Evolutionary conservation across 116 monocot genomes (phyloP).

Genomic region (Phalaenopsis hybrid): DNA sequence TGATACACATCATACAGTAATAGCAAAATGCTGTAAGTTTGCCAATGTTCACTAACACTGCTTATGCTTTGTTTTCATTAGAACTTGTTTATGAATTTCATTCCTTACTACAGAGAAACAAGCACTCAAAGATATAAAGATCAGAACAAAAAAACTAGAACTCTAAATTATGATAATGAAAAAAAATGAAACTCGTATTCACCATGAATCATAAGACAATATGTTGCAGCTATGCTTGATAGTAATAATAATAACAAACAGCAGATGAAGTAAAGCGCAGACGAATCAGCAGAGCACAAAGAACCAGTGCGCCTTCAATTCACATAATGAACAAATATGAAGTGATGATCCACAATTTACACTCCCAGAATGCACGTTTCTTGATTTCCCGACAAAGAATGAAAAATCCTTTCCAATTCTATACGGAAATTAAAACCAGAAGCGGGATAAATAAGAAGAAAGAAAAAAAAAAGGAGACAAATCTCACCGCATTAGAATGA

Average conservation of each 20-base stretch:
- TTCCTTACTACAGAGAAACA: background rate
- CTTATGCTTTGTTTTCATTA: background rate
- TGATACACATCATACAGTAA: too few relatives aligned
- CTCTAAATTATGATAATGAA: background rate
- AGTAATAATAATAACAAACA: too few relatives aligned
- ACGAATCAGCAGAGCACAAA: background rate
- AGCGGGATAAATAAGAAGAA: background rate
- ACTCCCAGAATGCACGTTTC: background rate
- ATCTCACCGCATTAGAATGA: constrained; percentile 51
- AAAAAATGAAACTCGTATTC: background rate
- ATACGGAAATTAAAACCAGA: background rate
- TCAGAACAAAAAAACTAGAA: background rate
- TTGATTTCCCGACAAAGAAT: background rate
- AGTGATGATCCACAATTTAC: too few relatives aligned
- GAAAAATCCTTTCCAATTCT: background rate
- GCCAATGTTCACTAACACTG: background rate
- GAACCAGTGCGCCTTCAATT: too few relatives aligned
- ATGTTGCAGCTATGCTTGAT: too few relatives aligned
- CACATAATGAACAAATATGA: too few relatives aligned
- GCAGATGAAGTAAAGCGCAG: background rate
- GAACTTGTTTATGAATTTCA: background rate
- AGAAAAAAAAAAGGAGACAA: background rate
- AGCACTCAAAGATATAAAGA: background rate
- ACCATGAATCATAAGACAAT: background rate
- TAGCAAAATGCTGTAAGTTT: background rate